A percentile compares a stretch with the other conserved stretches of the same genome.
phyloP scores from a whole-genome alignment of 2,329 filamentous ascomycete genomes.

The Botrytis paeoniae region DNA sequence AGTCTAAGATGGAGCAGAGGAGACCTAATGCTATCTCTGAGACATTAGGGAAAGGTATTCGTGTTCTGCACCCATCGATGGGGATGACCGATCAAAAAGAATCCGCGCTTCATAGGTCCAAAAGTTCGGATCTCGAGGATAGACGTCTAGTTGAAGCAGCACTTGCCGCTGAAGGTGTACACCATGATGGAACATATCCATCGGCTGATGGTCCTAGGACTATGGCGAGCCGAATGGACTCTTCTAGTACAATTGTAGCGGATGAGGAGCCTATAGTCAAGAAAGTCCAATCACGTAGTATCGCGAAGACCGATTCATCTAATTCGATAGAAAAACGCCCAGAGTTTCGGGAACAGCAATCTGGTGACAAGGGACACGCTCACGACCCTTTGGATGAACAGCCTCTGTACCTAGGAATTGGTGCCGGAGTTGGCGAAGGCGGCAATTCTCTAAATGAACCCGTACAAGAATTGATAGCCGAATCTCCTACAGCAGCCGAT shows the following conservation, averaged over 20 bases:
- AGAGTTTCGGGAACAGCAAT: constrained; percentile 28
- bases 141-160: constrained; percentile 47
- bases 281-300: background rate
- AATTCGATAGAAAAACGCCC: background rate
- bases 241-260: constrained; percentile 16
- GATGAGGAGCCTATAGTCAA: constrained; percentile 6
- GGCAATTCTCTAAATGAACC: constrained; percentile 39
- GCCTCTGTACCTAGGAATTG: constrained; percentile 72
- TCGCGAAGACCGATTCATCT: constrained; percentile 24
- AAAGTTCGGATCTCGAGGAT: constrained; percentile 51
- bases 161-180: constrained; percentile 52
- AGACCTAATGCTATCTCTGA: constrained; percentile 53
- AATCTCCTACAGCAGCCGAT: constrained; percentile 80
- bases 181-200: constrained; percentile 42
- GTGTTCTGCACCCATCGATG: constrained; percentile 51
- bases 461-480: constrained; percentile 60
- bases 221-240: constrained; percentile 18
- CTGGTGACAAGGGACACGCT: constrained; percentile 57
- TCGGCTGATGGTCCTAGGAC: constrained; percentile 27
- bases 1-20: constrained; percentile 62
- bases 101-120: constrained; percentile 41
- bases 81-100: constrained; percentile 44
- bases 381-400: constrained; percentile 61
- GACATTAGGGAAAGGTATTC: constrained; percentile 56
- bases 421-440: constrained; percentile 56